These are phyloP conservation scores for Botrytis porri DNA, from an alignment of 2,329 filamentous ascomycete species.

Conservation along the genomic window DNA sequence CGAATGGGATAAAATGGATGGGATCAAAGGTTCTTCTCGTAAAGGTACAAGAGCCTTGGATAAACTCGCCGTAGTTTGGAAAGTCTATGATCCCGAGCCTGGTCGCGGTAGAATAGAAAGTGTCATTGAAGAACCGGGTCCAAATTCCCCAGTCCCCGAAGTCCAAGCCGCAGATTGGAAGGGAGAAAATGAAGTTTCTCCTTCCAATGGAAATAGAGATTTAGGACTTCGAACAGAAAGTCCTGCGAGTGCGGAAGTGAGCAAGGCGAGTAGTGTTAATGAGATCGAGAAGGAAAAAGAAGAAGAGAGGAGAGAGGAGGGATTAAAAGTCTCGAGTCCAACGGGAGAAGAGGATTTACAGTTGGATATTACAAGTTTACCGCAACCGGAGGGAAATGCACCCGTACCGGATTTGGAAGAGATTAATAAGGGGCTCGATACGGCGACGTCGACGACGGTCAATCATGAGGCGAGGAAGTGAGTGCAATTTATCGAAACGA, in stretches of 20 bases:
- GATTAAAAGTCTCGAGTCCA: constrained; percentile 32
- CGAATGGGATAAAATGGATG: constrained; percentile 81
- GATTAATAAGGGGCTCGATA: constrained; percentile 32
- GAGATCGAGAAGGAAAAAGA: constrained; percentile 37
- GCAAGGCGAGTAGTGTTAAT: constrained; percentile 68
- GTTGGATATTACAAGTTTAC: constrained; percentile 24
- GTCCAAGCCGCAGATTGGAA: constrained; percentile 69
- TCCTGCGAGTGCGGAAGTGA: constrained; percentile 63
- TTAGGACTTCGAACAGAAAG: constrained; percentile 66
- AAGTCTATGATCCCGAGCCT: constrained; percentile 40
- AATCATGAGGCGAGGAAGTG: constrained; percentile 28
- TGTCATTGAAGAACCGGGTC: constrained; percentile 62
- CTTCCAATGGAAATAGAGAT: constrained; percentile 50
- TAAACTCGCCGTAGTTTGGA: constrained; percentile 82
- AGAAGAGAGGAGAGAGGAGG: constrained; percentile 24
- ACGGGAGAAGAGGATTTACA: constrained; percentile 34
- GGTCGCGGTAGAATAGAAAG: constrained; percentile 34
- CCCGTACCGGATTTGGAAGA: constrained; percentile 28
- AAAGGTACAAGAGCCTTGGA: constrained; percentile 84
- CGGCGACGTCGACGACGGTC: constrained; percentile 33
- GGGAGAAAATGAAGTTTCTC: constrained; percentile 49
- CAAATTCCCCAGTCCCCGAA: constrained; percentile 68
- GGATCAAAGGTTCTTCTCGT: constrained; percentile 82
- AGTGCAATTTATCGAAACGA: constrained; percentile 2
- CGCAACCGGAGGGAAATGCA: constrained; percentile 26